Base-by-base conservation (phyloP, 1,139 yeast genomes). In the Sugiyamaella grinbergsii region DNA sequence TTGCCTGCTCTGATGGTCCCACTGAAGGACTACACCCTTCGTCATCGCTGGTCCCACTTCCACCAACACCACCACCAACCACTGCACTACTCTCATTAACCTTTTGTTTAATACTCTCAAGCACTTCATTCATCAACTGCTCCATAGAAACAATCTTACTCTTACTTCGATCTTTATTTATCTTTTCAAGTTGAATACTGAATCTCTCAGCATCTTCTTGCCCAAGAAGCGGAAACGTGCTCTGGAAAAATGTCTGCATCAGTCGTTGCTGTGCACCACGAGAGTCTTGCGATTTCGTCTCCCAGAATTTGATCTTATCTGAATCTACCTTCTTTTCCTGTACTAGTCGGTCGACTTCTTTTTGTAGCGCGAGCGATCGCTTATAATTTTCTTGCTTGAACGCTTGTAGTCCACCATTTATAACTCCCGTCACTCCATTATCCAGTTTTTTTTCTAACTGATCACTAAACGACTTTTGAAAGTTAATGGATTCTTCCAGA, bases 351-450 rank as follows among this genome's bases (percentile, higher is more conserved):
- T 49, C 50, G 22, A 46, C 47, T 32, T 42, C 45, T 11, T 37
- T 38, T 16, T 50, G 53, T 6, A 50, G 34, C 5, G 49, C 18
- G 11, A 50, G 20, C 13, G 47, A 37, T 26, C 53, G 24, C 24
- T 50, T 41, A 28, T 50, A 50, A 24, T 50, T 50, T 42, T 45
- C 53, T 31, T 50, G 41, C 24, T 38, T 46, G 36, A 50, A 50
- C 19, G 50, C 53, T 22, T 50, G 53, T 18, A 50, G 22, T 4
- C 53, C 53, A 4, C 40, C 53, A 29, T 24, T 42, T n/a, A 50
- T 26, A 13, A 38, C 47, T 1, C 51, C 51, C 15, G 26, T 41
- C 5, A 40, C 42, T 3, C 47, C 42, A 8, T 19, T 28, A 15
- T 29, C 42, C 3, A 50, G 31, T 26, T 50, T 50, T 32, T 41